Evolutionary conservation across 2,329 filamentous ascomycete genomes (phyloP), one percentile per base, ranked within the genome.

Genomic region (Fusarium agapanthi): DNA sequence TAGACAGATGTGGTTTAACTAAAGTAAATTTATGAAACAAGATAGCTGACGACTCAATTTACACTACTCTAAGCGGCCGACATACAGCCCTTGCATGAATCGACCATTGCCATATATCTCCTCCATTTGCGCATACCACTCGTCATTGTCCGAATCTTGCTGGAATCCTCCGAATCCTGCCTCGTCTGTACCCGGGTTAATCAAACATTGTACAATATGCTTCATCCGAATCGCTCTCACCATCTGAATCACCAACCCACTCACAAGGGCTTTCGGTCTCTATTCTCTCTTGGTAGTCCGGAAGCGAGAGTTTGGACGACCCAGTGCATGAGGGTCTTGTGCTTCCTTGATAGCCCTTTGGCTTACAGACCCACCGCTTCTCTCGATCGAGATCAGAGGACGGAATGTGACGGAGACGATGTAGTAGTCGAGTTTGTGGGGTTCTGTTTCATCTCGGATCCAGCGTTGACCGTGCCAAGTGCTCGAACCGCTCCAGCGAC

Each of bases 401-500:
- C 67, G 66, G 55, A 82, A 88, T 1, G 77, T 79, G 7, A 87
- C 77, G 0, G 82, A 79, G 6, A 79, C 78, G 38, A 87, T 76
- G 68, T 85, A 83, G 63, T 86, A 87, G 28, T 86, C 80, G 14
- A 88, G 78, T 22, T 74, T 75, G 9, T 80, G 79, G 1, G 79
- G 76, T 24, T 78, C 73, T 0, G 77, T 77, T 73, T 86, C 85
- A 67, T 88, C 86, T 3, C 84, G 80, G 3, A 80, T 15, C 82
- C 84, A 87, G 12, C 81, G 78, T 34, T 69, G 4, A 1, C 70
- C 55, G 10, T 81, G 73, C 80, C 85, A 84, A 2, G 79, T 81
- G n/a, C 85, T 84, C 18, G 80, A 80, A 0, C 86, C 86, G 3
- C 75, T 82, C 86, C 86, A 88, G 16, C 75, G 74, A 24, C 75